phyloP scores from a whole-genome alignment of 108 stramenopile genomes.

The Aureococcus anophagefferens region DNA sequence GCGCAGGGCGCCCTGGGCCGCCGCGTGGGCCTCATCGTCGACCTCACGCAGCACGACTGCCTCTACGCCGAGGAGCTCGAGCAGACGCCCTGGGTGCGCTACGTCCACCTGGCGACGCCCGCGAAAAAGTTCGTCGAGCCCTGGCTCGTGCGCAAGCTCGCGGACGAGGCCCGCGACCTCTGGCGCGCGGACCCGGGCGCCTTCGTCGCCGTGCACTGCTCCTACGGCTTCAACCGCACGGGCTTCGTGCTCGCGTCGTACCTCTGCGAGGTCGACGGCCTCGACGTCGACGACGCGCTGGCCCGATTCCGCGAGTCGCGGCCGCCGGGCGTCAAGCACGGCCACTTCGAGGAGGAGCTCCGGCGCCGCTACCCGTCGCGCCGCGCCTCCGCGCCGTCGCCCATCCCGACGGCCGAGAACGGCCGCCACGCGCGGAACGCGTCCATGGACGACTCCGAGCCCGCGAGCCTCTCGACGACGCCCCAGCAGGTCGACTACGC shows the following conservation, averaged over 20 bases:
- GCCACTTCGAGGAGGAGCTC: no score
- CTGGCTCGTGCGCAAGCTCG: background rate
- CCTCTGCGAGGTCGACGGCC: background rate
- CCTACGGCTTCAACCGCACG: slow-evolving; percentile 1
- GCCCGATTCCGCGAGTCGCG: no score
- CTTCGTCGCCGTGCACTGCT: slow-evolving; percentile 3
- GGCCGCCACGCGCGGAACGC: no score
- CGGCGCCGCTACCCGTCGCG: no score
- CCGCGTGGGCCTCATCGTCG: background rate
- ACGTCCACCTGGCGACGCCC: background rate
- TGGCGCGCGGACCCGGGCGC: background rate
- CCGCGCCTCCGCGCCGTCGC: no score
- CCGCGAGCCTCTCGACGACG: no score
- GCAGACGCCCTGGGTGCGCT: background rate
- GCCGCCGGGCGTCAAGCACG: no score
- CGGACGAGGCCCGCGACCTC: background rate
- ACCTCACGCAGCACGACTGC: background rate
- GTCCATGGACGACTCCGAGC: no score
- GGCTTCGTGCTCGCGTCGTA: background rate
- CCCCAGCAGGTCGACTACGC: no score
- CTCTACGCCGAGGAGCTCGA: slow-evolving; percentile 1
- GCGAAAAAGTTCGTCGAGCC: background rate
- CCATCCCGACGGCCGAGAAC: no score
- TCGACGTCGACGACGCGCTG: no score
- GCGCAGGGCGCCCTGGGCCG: background rate